A percentile compares a stretch with the other conserved stretches of the same genome.
phyloP scores from a whole-genome alignment of 2,329 filamentous ascomycete genomes.

The Aureobasidium subglaciale region DNA sequence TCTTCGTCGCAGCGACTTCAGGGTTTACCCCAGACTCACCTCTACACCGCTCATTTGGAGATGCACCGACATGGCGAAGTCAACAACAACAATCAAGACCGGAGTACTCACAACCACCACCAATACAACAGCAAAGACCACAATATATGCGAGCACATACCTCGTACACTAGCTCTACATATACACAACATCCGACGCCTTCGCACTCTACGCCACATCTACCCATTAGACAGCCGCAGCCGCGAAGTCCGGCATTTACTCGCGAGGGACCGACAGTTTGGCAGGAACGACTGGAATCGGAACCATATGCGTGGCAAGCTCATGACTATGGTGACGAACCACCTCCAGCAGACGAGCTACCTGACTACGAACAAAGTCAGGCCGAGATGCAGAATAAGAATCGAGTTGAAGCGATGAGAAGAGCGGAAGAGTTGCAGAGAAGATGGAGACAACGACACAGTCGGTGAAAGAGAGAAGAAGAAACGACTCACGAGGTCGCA shows the following conservation, averaged over 20 bases:
- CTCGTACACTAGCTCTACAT: constrained; percentile 2
- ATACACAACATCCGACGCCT: constrained; percentile 19
- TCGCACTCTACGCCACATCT: background rate
- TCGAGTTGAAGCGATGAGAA: constrained; percentile 34
- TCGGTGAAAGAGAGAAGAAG: background rate
- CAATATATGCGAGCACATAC: constrained; percentile 19
- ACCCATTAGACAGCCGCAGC: constrained; percentile 13
- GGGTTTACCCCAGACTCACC: constrained; percentile 22
- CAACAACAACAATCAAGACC: background rate
- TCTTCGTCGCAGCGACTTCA: constrained; percentile 28
- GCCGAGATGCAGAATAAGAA: constrained; percentile 36
- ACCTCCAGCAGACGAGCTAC: constrained; percentile 34
- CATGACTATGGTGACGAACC: constrained; percentile 22
- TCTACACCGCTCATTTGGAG: constrained; percentile 6
- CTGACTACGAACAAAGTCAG: constrained; percentile 42
- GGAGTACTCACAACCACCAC: constrained; percentile 11
- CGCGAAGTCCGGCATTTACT: background rate
- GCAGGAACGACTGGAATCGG: constrained; percentile 11
- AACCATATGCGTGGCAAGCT: constrained; percentile 16
- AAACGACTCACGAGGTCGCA: background rate
- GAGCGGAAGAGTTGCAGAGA: constrained; percentile 39
- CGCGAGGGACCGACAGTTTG: background rate
- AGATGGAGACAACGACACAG: constrained; percentile 32
- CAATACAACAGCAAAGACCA: constrained; percentile 18
- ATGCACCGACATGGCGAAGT: background rate